Conservation (phyloP, 2,329 filamentous ascomycete species). For the Cyclaneusma minus region DNA sequence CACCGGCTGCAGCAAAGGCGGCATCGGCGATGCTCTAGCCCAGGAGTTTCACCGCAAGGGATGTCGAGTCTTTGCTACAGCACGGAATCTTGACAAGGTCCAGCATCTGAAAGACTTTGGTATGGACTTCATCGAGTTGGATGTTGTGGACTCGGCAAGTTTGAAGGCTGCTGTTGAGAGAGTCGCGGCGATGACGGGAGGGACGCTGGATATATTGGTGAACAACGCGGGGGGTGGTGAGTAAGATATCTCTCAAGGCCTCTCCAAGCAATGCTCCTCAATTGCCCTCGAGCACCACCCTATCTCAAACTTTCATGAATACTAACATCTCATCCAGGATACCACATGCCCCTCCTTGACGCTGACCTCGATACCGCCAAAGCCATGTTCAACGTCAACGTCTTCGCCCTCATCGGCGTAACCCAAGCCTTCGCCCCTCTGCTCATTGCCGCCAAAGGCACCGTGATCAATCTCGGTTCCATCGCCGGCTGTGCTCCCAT, state of each 20-base stretch:
- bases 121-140: constrained; percentile 20
- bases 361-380: constrained; percentile 12
- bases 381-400: constrained; percentile 18
- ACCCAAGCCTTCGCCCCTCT: constrained; percentile 17
- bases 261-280: no score
- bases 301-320: constrained; percentile 9
- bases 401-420: constrained; percentile 17
- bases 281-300: no score
- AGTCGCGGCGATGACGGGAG: constrained; percentile 19
- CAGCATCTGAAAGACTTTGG: constrained; percentile 15
- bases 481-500: constrained; percentile 9
- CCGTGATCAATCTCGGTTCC: constrained; percentile 29
- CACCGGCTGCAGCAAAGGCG: constrained; percentile 21
- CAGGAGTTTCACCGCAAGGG: constrained; percentile 21
- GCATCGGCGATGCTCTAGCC: constrained; percentile 23
- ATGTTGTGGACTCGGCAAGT: constrained; percentile 22
- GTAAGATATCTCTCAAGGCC: no score
- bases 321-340: constrained; percentile 12
- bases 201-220: constrained; percentile 24
- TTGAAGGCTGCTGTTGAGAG: constrained; percentile 18
- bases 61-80: constrained; percentile 24
- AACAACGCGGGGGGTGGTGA: constrained; percentile 26
- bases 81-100: constrained; percentile 21
- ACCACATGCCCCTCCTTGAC: constrained; percentile 18
- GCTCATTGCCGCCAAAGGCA: constrained; percentile 24